Evolutionary conservation across 495 filamentous ascomycete species (phyloP), one percentile per base, ranked within the genome.

Genomic region (Daldinia loculata): DNA sequence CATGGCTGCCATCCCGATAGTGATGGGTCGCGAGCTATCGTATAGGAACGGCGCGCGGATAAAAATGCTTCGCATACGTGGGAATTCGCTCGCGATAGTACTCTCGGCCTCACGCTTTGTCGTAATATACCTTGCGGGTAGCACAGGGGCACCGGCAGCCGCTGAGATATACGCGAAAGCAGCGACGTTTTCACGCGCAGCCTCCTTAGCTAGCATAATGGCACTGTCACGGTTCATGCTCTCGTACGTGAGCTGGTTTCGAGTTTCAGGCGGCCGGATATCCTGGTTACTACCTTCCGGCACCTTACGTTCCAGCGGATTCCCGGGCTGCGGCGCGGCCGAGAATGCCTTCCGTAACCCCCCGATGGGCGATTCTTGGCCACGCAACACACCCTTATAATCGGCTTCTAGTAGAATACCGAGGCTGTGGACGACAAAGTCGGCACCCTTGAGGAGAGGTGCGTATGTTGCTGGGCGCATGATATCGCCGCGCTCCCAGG

Each of bases 391-490:
- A 65, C 91, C 91, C 81, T 99, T 98, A 85, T 99, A 99, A 80
- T 99, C 95, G 7, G 95, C 94, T 81, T 99, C 95, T 12, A 99
- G 86, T n/a, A 99, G 84, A 59, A 99, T 98, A 6, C 95, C 95
- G 89, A 97, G 92, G 67, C 84, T 91, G 81, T 99, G 95, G 22
- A 99, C 90, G 14, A 98, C 93, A 32, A 89, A 93, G 75, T 92
- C 89, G 50, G 94, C 92, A 34, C 84, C 87, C 55, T 85, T 83
- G 60, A 99, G 85, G 30, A 91, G 85, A 2, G 89, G 78, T 24
- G 86, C 86, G 81, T 97, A 99, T 51, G 89, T 89, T 0, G 86
- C 80, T 2, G 95, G 95, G 36, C 90, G 86, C 57, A 99, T 85
- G 68, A 98, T 89, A 81, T 99, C 92, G 59, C 89, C 95, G 62